These are phyloP conservation scores for Lactarius deliciosus DNA, from an alignment of 768 basidiomycete genomes.

Conservation along the genomic window DNA sequence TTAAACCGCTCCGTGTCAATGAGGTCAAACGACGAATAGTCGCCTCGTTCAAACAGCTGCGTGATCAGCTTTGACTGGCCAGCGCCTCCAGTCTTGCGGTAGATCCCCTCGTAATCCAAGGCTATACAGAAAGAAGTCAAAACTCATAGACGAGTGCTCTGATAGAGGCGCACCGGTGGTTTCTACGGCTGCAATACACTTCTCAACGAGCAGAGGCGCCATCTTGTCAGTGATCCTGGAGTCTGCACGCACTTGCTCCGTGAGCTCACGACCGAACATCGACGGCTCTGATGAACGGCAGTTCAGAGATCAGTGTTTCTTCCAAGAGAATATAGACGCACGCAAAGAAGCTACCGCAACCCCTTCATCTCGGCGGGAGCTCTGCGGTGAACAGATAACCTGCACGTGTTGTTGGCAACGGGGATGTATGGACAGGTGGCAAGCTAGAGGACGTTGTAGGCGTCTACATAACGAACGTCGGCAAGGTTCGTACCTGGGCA, in stretches of 20 bases:
- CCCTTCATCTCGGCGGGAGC: constrained; percentile 23
- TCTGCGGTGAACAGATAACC: constrained; percentile 20
- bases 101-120: constrained; percentile 96
- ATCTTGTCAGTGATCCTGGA: constrained; percentile 54
- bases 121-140: constrained; percentile 43
- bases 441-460: constrained; percentile 12
- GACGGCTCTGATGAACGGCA: constrained; percentile 58
- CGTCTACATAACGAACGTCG: background rate
- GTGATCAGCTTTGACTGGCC: constrained; percentile 91
- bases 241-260: constrained; percentile 79
- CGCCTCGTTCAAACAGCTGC: constrained; percentile 90
- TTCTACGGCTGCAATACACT: constrained; percentile 95
- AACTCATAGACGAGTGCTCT: background rate
- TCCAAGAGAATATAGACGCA: constrained; percentile 8
- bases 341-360: constrained; percentile 1
- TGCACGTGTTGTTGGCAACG: constrained; percentile 27
- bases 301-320: constrained; percentile 25
- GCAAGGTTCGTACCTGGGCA: constrained; percentile 68
- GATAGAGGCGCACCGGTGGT: constrained; percentile 56
- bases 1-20: constrained; percentile 87
- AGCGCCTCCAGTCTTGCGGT: constrained; percentile 95
- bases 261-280: constrained; percentile 89
- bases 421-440: constrained; percentile 28
- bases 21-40: constrained; percentile 87
- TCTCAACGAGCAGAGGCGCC: constrained; percentile 89